Evolutionary conservation across 1,139 yeast species (phyloP).

Genomic region (Neolecta irregularis): DNA sequence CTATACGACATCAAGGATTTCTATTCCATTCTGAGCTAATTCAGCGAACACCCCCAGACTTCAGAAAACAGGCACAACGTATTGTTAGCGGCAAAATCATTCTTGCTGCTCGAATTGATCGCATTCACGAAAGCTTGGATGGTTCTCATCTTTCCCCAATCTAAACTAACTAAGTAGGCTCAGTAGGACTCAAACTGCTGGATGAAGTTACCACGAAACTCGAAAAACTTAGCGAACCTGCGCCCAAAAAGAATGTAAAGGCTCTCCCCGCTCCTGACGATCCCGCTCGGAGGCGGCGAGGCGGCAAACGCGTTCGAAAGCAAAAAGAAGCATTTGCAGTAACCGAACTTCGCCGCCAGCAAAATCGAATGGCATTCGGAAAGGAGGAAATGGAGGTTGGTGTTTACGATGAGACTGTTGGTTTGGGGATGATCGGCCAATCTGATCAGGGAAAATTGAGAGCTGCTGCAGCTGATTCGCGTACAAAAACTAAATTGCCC

Average conservation of each 20-base stretch:
- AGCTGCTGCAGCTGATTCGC: conserved; percentile 25
- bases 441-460: conserved; percentile 23
- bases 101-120: conserved; percentile 73
- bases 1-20: conserved; percentile 48
- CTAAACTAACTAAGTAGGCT: too few species aligned
- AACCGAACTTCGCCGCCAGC: conserved; percentile 70
- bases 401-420: conserved; percentile 45
- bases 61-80: conserved; percentile 56
- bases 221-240: conserved; percentile 63
- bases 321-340: conserved; percentile 65
- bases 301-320: conserved; percentile 68
- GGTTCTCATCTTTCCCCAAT: too few species aligned
- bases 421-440: conserved; percentile 55
- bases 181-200: conserved; percentile 41
- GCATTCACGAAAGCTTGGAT: conserved; percentile 29
- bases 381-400: conserved; percentile 51
- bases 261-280: conserved; percentile 80
- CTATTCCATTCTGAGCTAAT: conserved; percentile 26
- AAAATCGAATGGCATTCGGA: conserved; percentile 74
- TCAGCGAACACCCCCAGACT: conserved; percentile 37
- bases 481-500: conserved; percentile 24
- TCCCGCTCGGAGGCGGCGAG: conserved; percentile 63
- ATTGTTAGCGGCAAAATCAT: conserved; percentile 66
- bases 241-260: conserved; percentile 49
- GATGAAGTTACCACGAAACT: conserved; percentile 47